Conservation (phyloP, 192 early-diverging fungal species). For the Gamsiella multidivaricata region DNA sequence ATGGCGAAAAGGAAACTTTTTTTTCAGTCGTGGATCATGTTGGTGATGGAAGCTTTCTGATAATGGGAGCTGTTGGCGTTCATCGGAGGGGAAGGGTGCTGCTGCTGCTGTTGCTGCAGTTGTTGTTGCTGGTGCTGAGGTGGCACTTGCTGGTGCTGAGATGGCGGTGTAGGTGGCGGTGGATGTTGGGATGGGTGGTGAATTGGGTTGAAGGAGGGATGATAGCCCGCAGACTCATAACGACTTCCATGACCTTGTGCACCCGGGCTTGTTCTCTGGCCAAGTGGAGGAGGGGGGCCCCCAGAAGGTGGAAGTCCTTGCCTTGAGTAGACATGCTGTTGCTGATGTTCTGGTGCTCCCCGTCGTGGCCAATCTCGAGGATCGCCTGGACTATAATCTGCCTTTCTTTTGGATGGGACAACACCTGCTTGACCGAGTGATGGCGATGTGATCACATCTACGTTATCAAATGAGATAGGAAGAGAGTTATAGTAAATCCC, state of each 20-base stretch:
- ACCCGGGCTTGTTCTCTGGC: not conserved
- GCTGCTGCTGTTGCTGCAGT: conserved; percentile 14
- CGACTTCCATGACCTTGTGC: conserved; percentile 4
- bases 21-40: conserved; percentile 9
- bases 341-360: conserved; percentile 15
- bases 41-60: conserved; percentile 4
- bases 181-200: conserved; percentile 4
- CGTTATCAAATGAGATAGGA: too few species aligned
- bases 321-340: not conserved
- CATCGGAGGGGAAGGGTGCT: conserved; percentile 16
- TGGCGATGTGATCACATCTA: conserved; percentile 37
- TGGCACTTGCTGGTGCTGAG: conserved; percentile 11
- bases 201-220: conserved; percentile 14
- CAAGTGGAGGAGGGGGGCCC: not conserved
- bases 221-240: conserved; percentile 20
- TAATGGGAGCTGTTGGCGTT: conserved; percentile 13
- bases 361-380: conserved; percentile 33
- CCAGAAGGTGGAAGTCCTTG: conserved; percentile 3
- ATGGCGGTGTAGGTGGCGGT: conserved; percentile 4
- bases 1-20: too few species aligned
- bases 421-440: conserved; percentile 20
- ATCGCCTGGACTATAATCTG: conserved; percentile 29
- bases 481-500: not conserved
- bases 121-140: conserved; percentile 1
- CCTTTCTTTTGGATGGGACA: conserved; percentile 47